Evolutionary conservation across 73 alveolate genomes (phyloP).

Genomic region (Paramecium sexaurelia): DNA sequence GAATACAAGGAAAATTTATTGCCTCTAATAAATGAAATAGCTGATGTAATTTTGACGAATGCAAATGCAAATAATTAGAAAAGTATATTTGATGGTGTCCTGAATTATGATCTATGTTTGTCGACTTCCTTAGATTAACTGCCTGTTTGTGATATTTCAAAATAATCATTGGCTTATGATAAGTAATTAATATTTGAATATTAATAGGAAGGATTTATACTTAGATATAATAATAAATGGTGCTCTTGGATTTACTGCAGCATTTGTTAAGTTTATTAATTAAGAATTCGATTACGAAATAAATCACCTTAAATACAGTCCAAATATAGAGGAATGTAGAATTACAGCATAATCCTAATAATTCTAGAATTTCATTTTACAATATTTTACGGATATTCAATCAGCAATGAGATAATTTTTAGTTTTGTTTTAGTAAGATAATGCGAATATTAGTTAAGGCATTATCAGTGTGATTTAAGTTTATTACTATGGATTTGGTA

Average conservation of each 20-base stretch:
- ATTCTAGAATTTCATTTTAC: not conserved
- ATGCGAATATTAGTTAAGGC: not conserved
- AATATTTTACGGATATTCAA: slow-evolving; percentile 20
- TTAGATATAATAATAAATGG: not conserved
- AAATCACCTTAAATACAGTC: not conserved
- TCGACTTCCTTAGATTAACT: not conserved
- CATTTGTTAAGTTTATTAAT: not conserved
- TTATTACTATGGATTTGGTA: slow-evolving; percentile 14
- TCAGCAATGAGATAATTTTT: not conserved
- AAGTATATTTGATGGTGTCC: slow-evolving; percentile 5
- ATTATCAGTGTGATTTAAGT: not conserved
- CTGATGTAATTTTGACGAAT: not conserved
- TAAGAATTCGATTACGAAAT: not conserved
- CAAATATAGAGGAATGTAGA: not conserved
- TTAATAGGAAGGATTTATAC: not conserved
- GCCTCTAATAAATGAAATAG: not conserved
- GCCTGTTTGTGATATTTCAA: not conserved
- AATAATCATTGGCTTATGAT: slow-evolving; percentile 16
- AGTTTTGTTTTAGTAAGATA: slow-evolving; percentile 16
- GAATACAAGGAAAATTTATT: not conserved
- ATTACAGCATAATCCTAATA: not conserved
- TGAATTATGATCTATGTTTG: not conserved
- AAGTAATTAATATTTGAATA: not conserved
- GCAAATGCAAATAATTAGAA: not conserved
- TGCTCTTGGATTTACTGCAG: slow-evolving; percentile 24